Base-by-base conservation (phyloP, 768 basidiomycete species). In the Mycena vulgaris region DNA sequence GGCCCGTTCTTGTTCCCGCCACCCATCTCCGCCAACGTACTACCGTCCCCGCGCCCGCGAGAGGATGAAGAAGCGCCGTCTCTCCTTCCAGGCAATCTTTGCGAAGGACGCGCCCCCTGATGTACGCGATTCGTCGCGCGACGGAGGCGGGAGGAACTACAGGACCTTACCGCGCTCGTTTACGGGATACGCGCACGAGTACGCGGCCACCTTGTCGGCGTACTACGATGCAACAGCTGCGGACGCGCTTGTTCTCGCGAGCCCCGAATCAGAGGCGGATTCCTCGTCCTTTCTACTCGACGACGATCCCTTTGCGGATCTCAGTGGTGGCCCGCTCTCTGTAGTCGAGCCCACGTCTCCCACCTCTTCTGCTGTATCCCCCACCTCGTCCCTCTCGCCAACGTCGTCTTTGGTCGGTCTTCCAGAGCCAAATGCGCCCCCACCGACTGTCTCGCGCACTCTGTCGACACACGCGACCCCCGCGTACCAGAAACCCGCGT, bases 221-320 rank as follows among this genome's bases (percentile, higher is more conserved):
- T 48, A 63, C 52, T 67, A 63, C 73, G 66, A 68, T 16, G 56
- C 51, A 3, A 61, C 66, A 19, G 21, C 53, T 8, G 25, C 49
- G 5, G 33, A 35, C 35, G n/a, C 53, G 57, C 39, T 30, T 4
- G 3, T 55, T 69, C 21, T 72, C 74, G 14, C 19, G 64, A 57
- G 55, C 49, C 35, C n/a, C 17, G 21, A n/a, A n/a, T n/a, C n/a
- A n/a, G n/a, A n/a, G n/a, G n/a, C n/a, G 42, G 21, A 16, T 39
- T 21, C n/a, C 11, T 5, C 27, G 51, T 37, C 52, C 10, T 86
- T 82, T 69, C 83, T 93, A 23, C 81, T 92, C 28, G 92, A 93
- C 74, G 89, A 91, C 59, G 93, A 94, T 74, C 93, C 93, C 2
- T 94, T 94, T 74, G 93, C 93, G 25, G 89, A 90, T 69, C 82